phyloP scores from a whole-genome alignment of 2,329 filamentous ascomycete genomes.

The Neurospora crassa region DNA sequence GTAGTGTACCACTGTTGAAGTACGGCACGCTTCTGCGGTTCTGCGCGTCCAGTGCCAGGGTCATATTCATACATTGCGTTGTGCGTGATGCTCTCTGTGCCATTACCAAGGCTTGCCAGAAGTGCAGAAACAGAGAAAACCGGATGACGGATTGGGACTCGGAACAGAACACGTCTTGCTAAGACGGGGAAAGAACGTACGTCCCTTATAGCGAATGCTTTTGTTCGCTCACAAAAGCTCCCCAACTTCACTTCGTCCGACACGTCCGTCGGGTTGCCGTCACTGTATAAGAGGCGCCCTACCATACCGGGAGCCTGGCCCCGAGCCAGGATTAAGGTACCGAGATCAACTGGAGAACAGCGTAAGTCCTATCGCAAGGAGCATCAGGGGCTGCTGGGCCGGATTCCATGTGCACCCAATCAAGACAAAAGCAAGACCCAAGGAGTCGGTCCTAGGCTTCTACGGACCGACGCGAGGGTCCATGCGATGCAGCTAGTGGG shows the following conservation, averaged over 20 bases:
- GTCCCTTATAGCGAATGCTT: not conserved
- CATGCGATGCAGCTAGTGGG: conserved; percentile 14
- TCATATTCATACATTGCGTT: not conserved
- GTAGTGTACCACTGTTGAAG: not conserved
- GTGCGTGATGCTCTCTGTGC: not conserved
- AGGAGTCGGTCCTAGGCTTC: not conserved
- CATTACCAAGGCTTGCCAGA: not conserved
- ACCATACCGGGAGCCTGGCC: not conserved
- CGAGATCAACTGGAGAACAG: not conserved
- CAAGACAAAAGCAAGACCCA: not conserved
- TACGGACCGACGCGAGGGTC: conserved; percentile 21
- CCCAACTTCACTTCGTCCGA: not conserved
- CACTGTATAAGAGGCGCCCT: not conserved
- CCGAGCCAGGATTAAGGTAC: not conserved
- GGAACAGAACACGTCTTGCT: not conserved
- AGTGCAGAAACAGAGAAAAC: not conserved
- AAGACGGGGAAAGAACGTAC: not conserved
- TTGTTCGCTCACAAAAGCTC: not conserved
- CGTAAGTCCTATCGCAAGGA: not conserved
- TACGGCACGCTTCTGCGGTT: not conserved
- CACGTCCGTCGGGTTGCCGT: not conserved
- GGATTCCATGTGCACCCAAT: not conserved
- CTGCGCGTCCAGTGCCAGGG: not conserved
- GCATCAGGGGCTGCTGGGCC: not conserved
- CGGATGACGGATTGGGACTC: not conserved